Evolutionary conservation across 202 grass and related monocot genomes (phyloP), one percentile per base, ranked within the genome.

Genomic region (Zoysia matrella): DNA sequence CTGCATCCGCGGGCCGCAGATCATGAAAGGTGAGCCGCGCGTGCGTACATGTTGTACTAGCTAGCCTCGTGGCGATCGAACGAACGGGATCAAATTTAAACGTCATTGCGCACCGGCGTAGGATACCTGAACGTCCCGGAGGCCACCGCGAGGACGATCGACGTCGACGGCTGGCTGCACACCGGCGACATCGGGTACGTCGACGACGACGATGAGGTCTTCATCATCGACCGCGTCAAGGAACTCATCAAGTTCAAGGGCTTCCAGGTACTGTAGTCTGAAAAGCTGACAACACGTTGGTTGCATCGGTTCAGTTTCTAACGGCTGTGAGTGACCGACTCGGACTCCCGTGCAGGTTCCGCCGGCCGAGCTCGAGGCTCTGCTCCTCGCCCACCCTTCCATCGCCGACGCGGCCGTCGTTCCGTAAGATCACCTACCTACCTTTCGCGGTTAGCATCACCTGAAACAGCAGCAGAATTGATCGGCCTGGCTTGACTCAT

Each of bases 171-270:
- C 3, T 98, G 95, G 95, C 85, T 98, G 49, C 95, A 95, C 92
- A 95, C 92, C 49, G 89, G 95, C 2, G 95, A 95, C 79, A 90
- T 98, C 53, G 95, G 95, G 1, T 93, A 62, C 70, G 89, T 98
- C 48, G 95, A 98, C 14, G 92, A 89, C 41, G 86, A 98, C 71
- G 92, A 98, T 3, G 95, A 98, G 87, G 92, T 98, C 41, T 98
- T 98, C 89, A 93, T 98, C 86, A 83, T 98, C 52, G 95, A 98
- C 78, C 91, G 95, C 54, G 92, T 92, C 76, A 98, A 98, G 89
- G 95, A 98, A 92, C 90, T 98, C 85, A 98, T 98, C 89, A 98
- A 98, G 68, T 93, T 87, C 89, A 95, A 95, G 73, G 95, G 92
- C 4, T 98, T 98, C 78, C 92, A 95, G 87, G 94, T 97, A 82